phyloP scores from a whole-genome alignment of 768 basidiomycete genomes.

The Lactarius trivialis region DNA sequence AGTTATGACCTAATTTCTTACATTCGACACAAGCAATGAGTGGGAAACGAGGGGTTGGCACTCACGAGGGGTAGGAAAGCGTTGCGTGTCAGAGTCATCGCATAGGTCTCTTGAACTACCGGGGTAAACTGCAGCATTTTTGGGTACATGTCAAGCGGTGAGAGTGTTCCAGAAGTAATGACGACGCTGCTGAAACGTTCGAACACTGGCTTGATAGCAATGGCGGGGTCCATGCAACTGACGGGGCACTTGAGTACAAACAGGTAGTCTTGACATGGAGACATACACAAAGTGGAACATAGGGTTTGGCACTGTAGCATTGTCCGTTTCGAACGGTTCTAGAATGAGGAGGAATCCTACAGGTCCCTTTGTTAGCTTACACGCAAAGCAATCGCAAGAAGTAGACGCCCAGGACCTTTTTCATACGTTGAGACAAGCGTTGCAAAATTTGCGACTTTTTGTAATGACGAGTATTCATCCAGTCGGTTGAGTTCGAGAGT shows the following conservation, averaged over 20 bases:
- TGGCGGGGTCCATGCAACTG: slow-evolving; percentile 94
- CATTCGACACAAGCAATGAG: slow-evolving; percentile 5
- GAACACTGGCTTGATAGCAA: slow-evolving; percentile 97
- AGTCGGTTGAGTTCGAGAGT: slow-evolving; percentile 84
- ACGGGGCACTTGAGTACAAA: not conserved
- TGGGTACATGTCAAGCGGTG: slow-evolving; percentile 98
- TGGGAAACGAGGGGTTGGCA: not conserved
- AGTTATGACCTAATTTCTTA: slow-evolving; percentile 73
- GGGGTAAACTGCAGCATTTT: slow-evolving; percentile 99
- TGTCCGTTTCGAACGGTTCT: slow-evolving; percentile 98
- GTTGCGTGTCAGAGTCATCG: slow-evolving; percentile 95
- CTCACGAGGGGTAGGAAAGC: slow-evolving; percentile 90
- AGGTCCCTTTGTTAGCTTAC: slow-evolving; percentile 1
- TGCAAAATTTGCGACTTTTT: slow-evolving; percentile 94
- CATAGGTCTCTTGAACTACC: slow-evolving; percentile 93
- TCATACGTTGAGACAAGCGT: slow-evolving; percentile 97
- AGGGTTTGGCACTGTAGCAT: slow-evolving; percentile 96
- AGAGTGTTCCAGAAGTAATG: slow-evolving; percentile 98
- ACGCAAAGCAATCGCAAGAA: not conserved
- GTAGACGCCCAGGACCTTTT: slow-evolving; percentile 52
- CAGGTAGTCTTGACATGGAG: slow-evolving; percentile 15
- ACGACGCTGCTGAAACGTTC: slow-evolving; percentile 98
- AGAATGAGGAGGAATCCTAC: slow-evolving; percentile 92
- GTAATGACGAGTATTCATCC: slow-evolving; percentile 87
- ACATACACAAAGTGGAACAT: slow-evolving; percentile 93